Evolutionary conservation across 176 grass and related monocot species (phyloP).

Genomic region (Eremochloa ophiuroides): DNA sequence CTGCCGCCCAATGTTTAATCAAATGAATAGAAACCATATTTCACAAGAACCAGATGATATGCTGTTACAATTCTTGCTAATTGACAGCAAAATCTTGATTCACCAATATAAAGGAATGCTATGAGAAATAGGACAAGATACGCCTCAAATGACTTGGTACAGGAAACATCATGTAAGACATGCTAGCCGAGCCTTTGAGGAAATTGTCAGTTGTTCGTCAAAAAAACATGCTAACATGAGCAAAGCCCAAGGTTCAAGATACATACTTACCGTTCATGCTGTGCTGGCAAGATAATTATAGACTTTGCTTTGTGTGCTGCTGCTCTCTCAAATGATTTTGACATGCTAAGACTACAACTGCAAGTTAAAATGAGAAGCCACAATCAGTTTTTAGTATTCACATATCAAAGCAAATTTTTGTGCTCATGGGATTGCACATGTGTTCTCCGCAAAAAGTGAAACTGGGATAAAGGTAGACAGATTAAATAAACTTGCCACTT

Average conservation of each 20-base stretch:
- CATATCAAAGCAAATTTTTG: conserved; percentile 6
- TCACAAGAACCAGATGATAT: not conserved
- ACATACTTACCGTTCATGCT: conserved; percentile 67
- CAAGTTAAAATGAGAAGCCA: conserved; percentile 26
- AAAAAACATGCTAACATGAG: not conserved
- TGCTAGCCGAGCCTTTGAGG: not conserved
- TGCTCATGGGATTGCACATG: not conserved
- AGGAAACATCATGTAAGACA: not conserved
- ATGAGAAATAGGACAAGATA: not conserved
- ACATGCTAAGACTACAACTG: conserved; percentile 89
- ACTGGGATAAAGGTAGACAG: conserved; percentile 1
- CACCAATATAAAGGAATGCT: not conserved
- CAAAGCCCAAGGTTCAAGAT: conserved; percentile 20
- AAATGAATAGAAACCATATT: conserved; percentile 5
- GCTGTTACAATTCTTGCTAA: not conserved
- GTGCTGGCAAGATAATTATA: conserved; percentile 76
- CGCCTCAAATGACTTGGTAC: conserved; percentile 20
- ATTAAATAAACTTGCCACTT: not conserved
- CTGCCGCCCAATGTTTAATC: not conserved
- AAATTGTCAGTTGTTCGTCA: not conserved
- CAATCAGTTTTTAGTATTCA: not conserved
- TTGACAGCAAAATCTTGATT: conserved; percentile 6
- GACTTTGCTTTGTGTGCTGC: conserved; percentile 90
- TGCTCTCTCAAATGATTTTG: conserved; percentile 96
- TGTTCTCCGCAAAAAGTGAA: conserved; percentile 2